A percentile compares a stretch with the other conserved stretches of the same genome.
phyloP scores from a whole-genome alignment of 2,329 filamentous ascomycete genomes.

The Didymella exigua region DNA sequence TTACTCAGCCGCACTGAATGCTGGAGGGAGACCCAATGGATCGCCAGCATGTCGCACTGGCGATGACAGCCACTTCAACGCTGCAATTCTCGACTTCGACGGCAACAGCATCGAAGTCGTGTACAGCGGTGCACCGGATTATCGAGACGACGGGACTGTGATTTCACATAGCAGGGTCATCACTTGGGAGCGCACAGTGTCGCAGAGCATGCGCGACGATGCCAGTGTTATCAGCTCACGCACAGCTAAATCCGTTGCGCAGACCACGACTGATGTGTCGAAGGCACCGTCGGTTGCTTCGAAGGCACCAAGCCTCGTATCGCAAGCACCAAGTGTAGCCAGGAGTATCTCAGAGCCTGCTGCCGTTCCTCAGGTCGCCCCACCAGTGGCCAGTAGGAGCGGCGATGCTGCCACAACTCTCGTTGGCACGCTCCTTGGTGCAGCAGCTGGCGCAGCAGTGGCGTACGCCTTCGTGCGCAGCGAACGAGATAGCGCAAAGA shows the following conservation, averaged over 20 bases:
- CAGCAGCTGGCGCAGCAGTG: slow-evolving; percentile 75
- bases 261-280: slow-evolving; percentile 31
- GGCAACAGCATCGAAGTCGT: slow-evolving; percentile 84
- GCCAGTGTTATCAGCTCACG: slow-evolving; percentile 40
- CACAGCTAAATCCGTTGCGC: slow-evolving; percentile 31
- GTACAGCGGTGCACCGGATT: slow-evolving; percentile 56
- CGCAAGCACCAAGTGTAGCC: slow-evolving; percentile 32
- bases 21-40: slow-evolving; percentile 65
- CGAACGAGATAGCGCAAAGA: slow-evolving; percentile 56
- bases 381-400: slow-evolving; percentile 41
- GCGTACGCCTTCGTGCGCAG: slow-evolving; percentile 75
- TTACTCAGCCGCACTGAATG: slow-evolving; percentile 70
- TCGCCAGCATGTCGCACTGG: slow-evolving; percentile 60
- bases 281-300: slow-evolving; percentile 32
- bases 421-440: slow-evolving; percentile 77
- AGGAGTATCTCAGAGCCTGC: slow-evolving; percentile 44
- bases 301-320: slow-evolving; percentile 19
- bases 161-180: slow-evolving; percentile 54
- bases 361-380: slow-evolving; percentile 30
- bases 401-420: slow-evolving; percentile 66
- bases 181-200: slow-evolving; percentile 45
- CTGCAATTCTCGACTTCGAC: slow-evolving; percentile 75
- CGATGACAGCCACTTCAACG: slow-evolving; percentile 64
- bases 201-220: slow-evolving; percentile 40
- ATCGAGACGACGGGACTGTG: slow-evolving; percentile 48